Evolutionary conservation across 148 eudicot genomes (phyloP), one percentile per base, ranked within the genome.

Genomic region (Dianthus caryophyllus): DNA sequence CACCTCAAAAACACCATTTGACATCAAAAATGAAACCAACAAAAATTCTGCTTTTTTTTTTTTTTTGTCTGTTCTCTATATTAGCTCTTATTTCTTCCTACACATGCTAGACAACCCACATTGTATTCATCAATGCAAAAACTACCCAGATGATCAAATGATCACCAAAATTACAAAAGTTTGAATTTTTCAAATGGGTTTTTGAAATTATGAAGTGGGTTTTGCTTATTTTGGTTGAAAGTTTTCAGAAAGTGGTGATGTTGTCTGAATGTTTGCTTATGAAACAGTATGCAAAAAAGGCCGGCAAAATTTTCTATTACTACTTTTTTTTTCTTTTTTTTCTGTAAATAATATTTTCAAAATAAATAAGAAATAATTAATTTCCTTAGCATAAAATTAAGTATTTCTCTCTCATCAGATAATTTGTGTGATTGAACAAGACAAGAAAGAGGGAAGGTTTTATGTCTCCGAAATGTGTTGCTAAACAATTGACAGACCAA

Each of bases 401-500:
- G 7, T 33, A 33, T 33, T 33, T 33, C 7, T 33, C 7, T 33
- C 7, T 33, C 7, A 2, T 33, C 38, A 33, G 7, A 2, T 33
- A 33, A 33, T 33, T 33, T 33, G 7, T 33, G 38, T 33, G 3
- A 2, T 33, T 33, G 38, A 7, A n/a, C n/a, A n/a, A n/a, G 38
- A 7, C 3, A 33, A 33, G 38, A 33, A 33, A 33, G 38, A 3
- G 7, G 7, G 3, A 33, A 33, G 38, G 61, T 80, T 69, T 66
- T 69, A 68, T 73, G 77, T 71, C 58, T 71, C 86, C 89, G 82
- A 70, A 54, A 71, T 79, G 57, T 73, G 77, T 83, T 84, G 86
- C 96, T 80, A 70, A 86, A 79, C 72, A 47, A 62, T 72, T 83
- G 65, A 31, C 76, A 73, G 53, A 72, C 83, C 89, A 66, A 73